Conservation (phyloP, 164 flowering plant genomes). For the Dillenia suffruticosa region DNA sequence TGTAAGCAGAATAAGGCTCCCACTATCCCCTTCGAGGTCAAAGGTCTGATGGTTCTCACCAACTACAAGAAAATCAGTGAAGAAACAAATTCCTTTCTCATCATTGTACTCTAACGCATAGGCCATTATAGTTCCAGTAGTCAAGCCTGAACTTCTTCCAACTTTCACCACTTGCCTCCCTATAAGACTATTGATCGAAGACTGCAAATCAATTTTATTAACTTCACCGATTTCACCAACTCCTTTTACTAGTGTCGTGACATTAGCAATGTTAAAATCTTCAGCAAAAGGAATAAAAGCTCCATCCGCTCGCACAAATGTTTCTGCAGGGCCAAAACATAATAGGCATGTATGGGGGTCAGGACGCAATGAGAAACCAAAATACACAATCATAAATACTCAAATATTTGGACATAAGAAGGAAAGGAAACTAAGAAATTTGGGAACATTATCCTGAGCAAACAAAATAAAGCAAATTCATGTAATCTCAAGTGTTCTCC, state of each 20-base stretch:
- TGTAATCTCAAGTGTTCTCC: too few relatives aligned
- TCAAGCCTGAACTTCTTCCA: constrained; percentile 95
- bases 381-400: too few relatives aligned
- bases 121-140: constrained; percentile 86
- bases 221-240: constrained; percentile 81
- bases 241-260: constrained; percentile 70
- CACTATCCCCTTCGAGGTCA: constrained; percentile 97
- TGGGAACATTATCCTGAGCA: too few relatives aligned
- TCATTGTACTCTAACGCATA: constrained; percentile 93
- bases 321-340: constrained; percentile 51
- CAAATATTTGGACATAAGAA: too few relatives aligned
- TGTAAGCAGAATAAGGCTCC: constrained; percentile 81
- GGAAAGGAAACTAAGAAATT: too few relatives aligned
- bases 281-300: constrained; percentile 93
- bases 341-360: constrained; percentile 20
- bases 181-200: constrained; percentile 65
- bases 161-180: constrained; percentile 87
- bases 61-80: constrained; percentile 90
- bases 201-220: constrained; percentile 69
- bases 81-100: constrained; percentile 90
- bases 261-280: constrained; percentile 59
- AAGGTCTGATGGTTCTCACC: constrained; percentile 93
- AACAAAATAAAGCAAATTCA: too few relatives aligned
- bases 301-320: constrained; percentile 95
- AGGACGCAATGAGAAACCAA: constrained; percentile 12